Evolutionary conservation across 2,329 filamentous ascomycete genomes (phyloP), one percentile per base, ranked within the genome.

Genomic region (Alternaria tenuissima): DNA sequence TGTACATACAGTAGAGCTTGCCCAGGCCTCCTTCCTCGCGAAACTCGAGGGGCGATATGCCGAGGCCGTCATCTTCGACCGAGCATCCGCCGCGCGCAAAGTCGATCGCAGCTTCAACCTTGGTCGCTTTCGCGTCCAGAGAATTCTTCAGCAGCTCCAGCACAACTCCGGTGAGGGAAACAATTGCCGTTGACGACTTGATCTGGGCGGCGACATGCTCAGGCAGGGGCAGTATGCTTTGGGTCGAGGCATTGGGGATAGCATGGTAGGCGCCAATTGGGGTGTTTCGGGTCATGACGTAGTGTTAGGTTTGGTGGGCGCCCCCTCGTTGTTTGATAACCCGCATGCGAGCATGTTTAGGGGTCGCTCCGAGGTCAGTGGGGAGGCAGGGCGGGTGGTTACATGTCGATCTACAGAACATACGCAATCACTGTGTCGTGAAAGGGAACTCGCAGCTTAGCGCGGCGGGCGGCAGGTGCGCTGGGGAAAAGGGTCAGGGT

Each of bases 31-130:
- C 93, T 46, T 80, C 76, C 3, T 86, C 81, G n/a, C 73, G 72
- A 69, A 98, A 97, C 67, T 97, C 94, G 2, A 77, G 72, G 1
- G 91, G 87, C 1, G 82, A 75, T 46, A 99, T 96, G 0, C 95
- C 95, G 16, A 82, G 57, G 1, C 95, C 95, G 78, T 98, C 86
- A 75, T 99, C 95, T 72, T 96, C 91, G 5, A 97, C 86, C 0
- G 85, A 83, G 77, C 94, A 97, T 67, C 86, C 88, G 5, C 93
- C 94, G 24, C 89, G 88, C 54, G 80, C 77, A 74, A 92, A 93
- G 78, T 97, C 91, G 22, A 97, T 82, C 1, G 84, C 85, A 55
- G 96, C 82, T 54, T 86, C 86, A 63, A 97, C 80, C 56, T 85
- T 90, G 34, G 83, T 85, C 16, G 94, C 89, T 46, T 82, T 81